Evolutionary conservation across 2,329 filamentous ascomycete genomes (phyloP), one percentile per base, ranked within the genome.

Genomic region (Cladobotryum protrusum): DNA sequence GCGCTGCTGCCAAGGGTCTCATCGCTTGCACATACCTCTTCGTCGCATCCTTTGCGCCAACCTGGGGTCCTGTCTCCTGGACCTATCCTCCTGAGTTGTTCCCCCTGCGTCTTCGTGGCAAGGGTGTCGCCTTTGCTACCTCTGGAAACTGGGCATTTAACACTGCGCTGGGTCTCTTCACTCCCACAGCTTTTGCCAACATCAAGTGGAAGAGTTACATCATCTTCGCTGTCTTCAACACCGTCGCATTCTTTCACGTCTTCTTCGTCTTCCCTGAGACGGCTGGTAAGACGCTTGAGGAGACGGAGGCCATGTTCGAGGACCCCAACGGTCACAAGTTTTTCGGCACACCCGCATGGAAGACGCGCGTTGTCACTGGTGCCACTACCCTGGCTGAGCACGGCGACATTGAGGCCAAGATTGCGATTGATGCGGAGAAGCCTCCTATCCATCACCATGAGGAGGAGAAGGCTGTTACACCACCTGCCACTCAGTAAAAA

Each of bases 21-120:
- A 86, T 87, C 49, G 81, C 82, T 2, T 82, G 76, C 56, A 85
- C 82, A 0, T 87, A 86, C 54, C 77, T 80, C 34, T 81, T 84
- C 48, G 79, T 84, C 15, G 79, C 79, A 0, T 69, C 66, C 0
- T 72, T 63, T 13, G 69, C 69, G 4, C 67, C 71, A 0, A 75
- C 72, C 13, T 74, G 71, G 72, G 74, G 73, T n/a, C 75, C 75
- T 1, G 70, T 73, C 3, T 72, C 70, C 45, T 75, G 71, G 70
- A 74, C 73, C 43, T 86, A 86, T 57, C 77, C 79, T 0, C 78
- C 80, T 14, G 83, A 86, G 63, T 63, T 74, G 19, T 72, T 70
- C 58, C 74, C 74, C 29, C 61, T 76, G 17, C 69, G 66, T 43
- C 68, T 75, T 24, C 71, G 76, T 52, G 75, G 74, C 49, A 80